Percentiles rank a stretch among this genome's conserved stretches.
These are phyloP conservation scores for Neopestalotiopsis rosae DNA, from an alignment of 2,329 filamentous ascomycete species.

Conservation along the genomic window DNA sequence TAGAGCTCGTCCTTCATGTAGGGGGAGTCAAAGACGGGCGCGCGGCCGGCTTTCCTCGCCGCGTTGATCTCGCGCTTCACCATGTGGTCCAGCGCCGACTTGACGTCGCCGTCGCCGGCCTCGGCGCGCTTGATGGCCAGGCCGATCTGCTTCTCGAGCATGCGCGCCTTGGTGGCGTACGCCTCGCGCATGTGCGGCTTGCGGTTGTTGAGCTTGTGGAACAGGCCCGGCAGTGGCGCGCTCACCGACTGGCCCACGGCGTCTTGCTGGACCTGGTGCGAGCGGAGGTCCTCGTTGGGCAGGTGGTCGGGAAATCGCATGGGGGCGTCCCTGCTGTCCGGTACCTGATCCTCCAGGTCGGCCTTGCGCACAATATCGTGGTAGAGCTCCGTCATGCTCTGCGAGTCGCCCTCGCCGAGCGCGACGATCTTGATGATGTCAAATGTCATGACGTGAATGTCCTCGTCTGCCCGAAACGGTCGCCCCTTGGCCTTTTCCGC, in stretches of 20 bases:
- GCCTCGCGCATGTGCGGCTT: slow-evolving; percentile 19
- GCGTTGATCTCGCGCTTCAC: slow-evolving; percentile 22
- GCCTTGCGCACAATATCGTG: slow-evolving; percentile 13
- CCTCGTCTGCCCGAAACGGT: slow-evolving; percentile 35
- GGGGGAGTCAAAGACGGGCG: slow-evolving; percentile 20
- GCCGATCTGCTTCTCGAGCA: slow-evolving; percentile 21
- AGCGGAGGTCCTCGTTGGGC: slow-evolving; percentile 16
- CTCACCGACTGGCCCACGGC: slow-evolving; percentile 17
- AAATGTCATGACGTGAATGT: slow-evolving; percentile 36
- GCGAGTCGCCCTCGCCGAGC: slow-evolving; percentile 29
- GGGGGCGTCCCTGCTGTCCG: slow-evolving; percentile 1
- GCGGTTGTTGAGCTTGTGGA: slow-evolving; percentile 20
- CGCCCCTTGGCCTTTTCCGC: slow-evolving; percentile 29
- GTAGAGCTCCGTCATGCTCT: slow-evolving; percentile 23
- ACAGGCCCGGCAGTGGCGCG: slow-evolving; percentile 18
- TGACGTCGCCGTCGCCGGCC: slow-evolving; percentile 20
- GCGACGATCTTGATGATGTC: slow-evolving; percentile 40
- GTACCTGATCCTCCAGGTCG: neutral
- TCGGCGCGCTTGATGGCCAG: slow-evolving; percentile 21
- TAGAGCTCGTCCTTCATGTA: slow-evolving; percentile 22
- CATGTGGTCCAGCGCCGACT: slow-evolving; percentile 24
- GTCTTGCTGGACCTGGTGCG: slow-evolving; percentile 20
- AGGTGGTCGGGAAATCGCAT: slow-evolving; percentile 19
- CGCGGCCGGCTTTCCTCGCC: slow-evolving; percentile 22
- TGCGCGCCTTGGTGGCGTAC: slow-evolving; percentile 18